Evolutionary conservation across 2,329 filamentous ascomycete species (phyloP).

Genomic region (Neurospora crassa): DNA sequence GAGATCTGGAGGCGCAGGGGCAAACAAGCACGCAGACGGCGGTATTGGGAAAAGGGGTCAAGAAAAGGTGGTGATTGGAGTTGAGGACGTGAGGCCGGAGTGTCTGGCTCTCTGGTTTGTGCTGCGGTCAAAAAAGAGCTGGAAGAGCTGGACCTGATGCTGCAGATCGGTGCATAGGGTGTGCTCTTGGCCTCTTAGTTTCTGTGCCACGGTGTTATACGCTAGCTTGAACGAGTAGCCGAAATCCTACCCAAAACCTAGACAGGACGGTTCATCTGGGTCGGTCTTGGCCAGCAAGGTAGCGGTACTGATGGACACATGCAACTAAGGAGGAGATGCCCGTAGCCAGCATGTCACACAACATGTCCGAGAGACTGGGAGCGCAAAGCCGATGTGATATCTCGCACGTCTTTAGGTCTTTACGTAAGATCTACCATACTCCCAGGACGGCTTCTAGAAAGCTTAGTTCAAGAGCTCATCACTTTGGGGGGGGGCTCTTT

Average conservation of each 20-base stretch:
- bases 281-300: background rate
- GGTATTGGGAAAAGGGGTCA: background rate
- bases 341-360: background rate
- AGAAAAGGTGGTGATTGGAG: conserved; percentile 1
- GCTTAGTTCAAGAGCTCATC: background rate
- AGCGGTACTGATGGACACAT: background rate
- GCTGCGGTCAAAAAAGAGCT: conserved; percentile 17
- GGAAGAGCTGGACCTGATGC: conserved; percentile 3
- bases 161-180: conserved; percentile 16
- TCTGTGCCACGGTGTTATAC: background rate
- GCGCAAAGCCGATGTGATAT: background rate
- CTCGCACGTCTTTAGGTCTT: background rate
- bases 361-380: background rate
- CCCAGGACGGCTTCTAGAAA: background rate
- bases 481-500: background rate
- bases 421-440: background rate
- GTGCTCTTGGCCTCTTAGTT: background rate
- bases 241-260: background rate
- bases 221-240: background rate
- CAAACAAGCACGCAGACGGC: background rate
- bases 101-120: background rate
- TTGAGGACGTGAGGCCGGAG: conserved; percentile 1
- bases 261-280: background rate
- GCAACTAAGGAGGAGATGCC: background rate
- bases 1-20: background rate